These are phyloP conservation scores for Monosporascus cannonballus DNA, from an alignment of 2,329 filamentous ascomycete genomes.

Conservation along the genomic window DNA sequence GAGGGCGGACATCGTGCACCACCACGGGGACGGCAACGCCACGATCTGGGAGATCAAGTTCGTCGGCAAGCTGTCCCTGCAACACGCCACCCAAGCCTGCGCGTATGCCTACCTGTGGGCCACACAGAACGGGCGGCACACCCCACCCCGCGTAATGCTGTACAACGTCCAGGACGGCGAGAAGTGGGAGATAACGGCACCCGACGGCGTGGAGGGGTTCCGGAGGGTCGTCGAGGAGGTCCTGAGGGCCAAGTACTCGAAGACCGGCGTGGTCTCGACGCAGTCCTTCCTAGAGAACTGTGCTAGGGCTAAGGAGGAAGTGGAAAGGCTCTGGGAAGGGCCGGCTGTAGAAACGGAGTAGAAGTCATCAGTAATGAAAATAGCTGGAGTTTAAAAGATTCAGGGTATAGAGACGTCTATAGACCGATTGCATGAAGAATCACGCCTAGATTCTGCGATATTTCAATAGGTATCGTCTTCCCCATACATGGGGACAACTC, in stretches of 20 bases:
- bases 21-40: not conserved
- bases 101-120: slow-evolving; percentile 19
- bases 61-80: slow-evolving; percentile 16
- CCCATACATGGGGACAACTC: too few relatives aligned
- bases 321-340: not conserved
- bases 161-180: slow-evolving; percentile 23
- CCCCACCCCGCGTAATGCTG: slow-evolving; percentile 14
- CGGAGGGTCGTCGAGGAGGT: slow-evolving; percentile 11
- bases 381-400: too few relatives aligned
- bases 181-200: slow-evolving; percentile 14
- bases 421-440: too few relatives aligned
- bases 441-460: too few relatives aligned
- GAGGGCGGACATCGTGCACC: slow-evolving; percentile 3
- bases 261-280: not conserved
- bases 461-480: too few relatives aligned
- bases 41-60: slow-evolving; percentile 27
- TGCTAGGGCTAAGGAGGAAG: slow-evolving; percentile 1
- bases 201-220: not conserved
- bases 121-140: not conserved
- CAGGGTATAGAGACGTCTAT: too few relatives aligned
- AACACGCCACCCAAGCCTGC: slow-evolving; percentile 21
- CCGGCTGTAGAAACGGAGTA: too few relatives aligned
- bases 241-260: slow-evolving; percentile 14
- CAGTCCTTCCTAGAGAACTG: slow-evolving; percentile 2
- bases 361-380: too few relatives aligned